Conservation (phyloP, 2,329 filamentous ascomycete genomes). For the Hypoxylon sp. region DNA sequence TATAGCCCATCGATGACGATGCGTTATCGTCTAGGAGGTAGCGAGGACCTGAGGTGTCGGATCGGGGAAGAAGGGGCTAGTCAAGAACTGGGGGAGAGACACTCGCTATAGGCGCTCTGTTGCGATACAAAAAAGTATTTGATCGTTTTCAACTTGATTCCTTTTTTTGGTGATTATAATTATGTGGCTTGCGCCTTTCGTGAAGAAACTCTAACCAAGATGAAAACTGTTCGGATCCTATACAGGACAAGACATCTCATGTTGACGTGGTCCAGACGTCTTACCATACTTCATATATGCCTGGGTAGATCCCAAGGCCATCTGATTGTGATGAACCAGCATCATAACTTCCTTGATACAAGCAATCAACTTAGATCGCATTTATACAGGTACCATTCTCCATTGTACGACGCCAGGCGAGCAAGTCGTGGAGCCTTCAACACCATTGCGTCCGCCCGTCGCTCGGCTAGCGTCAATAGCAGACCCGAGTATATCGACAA, state of each 20-base stretch:
- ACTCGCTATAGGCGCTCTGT: constrained; percentile 49
- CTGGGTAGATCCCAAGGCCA: not conserved
- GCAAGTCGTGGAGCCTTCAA: constrained; percentile 44
- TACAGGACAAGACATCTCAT: not conserved
- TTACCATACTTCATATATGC: not conserved
- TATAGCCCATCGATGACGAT: constrained; percentile 27
- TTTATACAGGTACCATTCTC: constrained; percentile 42
- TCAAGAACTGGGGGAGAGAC: constrained; percentile 40
- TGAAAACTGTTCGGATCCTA: not conserved
- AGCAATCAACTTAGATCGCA: not conserved
- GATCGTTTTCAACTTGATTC: constrained; percentile 41
- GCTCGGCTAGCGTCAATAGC: constrained; percentile 28
- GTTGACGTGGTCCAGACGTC: not conserved
- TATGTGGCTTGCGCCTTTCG: not conserved
- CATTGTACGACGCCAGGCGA: constrained; percentile 40
- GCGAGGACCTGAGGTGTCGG: constrained; percentile 16
- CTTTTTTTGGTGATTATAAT: constrained; percentile 15
- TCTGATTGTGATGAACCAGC: not conserved
- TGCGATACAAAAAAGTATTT: constrained; percentile 53
- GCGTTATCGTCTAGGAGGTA: constrained; percentile 17
- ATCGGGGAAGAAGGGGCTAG: constrained; percentile 31
- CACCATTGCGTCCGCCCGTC: constrained; percentile 17
- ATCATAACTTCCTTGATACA: not conserved
- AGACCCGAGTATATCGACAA: constrained; percentile 37
- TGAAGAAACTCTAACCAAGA: not conserved